These are phyloP conservation scores for Penicillium sp. DNA, from an alignment of 2,329 filamentous ascomycete genomes.

Conservation along the genomic window DNA sequence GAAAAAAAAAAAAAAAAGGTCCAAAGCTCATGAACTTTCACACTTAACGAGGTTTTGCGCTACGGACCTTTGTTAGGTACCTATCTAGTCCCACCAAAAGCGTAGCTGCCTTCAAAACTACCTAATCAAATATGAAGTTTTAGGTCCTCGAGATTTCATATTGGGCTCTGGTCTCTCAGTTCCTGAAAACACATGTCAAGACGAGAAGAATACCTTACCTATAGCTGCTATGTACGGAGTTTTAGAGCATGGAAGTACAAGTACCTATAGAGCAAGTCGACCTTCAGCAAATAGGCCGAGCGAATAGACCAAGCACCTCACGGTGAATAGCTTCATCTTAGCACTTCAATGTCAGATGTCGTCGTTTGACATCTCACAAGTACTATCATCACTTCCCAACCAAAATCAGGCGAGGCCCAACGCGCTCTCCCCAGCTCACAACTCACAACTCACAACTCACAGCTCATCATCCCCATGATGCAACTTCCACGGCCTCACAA, in stretches of 20 bases:
- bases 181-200: not conserved
- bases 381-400: not conserved
- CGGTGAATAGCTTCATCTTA: not conserved
- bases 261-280: not conserved
- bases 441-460: not conserved
- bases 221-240: not conserved
- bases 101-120: not conserved
- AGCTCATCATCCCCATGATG: slow-evolving; percentile 28
- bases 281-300: not conserved
- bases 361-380: not conserved
- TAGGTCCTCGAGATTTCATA: no score
- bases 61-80: no score
- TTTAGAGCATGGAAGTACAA: not conserved
- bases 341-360: not conserved
- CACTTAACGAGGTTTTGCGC: no score
- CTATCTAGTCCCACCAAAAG: no score
- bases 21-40: no score
- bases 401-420: not conserved
- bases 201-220: no score
- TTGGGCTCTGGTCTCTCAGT: not conserved
- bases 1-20: no score
- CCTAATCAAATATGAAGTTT: no score
- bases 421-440: not conserved
- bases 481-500: slow-evolving; percentile 11
- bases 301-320: not conserved